These are phyloP conservation scores for Lachnellula cervina DNA, from an alignment of 2,329 filamentous ascomycete genomes.

Conservation along the genomic window DNA sequence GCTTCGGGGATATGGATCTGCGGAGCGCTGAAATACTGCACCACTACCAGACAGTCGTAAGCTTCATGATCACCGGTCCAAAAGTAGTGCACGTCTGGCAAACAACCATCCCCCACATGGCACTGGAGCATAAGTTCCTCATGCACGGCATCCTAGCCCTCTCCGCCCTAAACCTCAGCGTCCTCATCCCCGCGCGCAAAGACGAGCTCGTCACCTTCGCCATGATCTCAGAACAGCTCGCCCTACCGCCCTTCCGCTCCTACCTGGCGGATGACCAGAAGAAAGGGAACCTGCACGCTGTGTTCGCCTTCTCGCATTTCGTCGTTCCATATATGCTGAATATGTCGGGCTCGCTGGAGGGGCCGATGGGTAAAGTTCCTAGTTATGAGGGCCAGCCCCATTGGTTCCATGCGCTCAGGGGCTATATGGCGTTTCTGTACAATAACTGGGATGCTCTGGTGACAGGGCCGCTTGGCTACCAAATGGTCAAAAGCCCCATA, in stretches of 20 bases:
- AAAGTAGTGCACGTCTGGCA: conserved; percentile 8
- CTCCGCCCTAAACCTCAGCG: conserved; percentile 22
- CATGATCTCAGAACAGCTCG: conserved; percentile 2
- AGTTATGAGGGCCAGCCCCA: conserved; percentile 9
- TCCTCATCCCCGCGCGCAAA: conserved; percentile 11
- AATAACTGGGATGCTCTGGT: conserved; percentile 6
- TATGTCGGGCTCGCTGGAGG: neutral
- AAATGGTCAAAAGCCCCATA: neutral
- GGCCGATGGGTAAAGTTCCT: conserved; percentile 6
- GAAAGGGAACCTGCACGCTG: conserved; percentile 6
- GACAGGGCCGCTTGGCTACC: conserved; percentile 8
- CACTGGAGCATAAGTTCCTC: conserved; percentile 13
- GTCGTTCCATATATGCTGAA: conserved; percentile 17
- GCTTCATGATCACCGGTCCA: conserved; percentile 1
- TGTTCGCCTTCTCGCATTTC: conserved; percentile 15
- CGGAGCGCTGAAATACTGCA: conserved; percentile 3
- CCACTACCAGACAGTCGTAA: conserved; percentile 7
- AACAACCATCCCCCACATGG: conserved; percentile 11
- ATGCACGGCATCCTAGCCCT: conserved; percentile 27
- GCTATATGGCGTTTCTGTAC: conserved; percentile 1
- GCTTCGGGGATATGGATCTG: neutral
- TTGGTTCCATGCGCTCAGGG: conserved; percentile 14
- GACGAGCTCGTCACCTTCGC: conserved; percentile 8
- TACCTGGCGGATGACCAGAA: neutral
- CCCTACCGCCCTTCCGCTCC: conserved; percentile 9